Evolutionary conservation across 208 protist species (phyloP).

Genomic region (Blastocrithidia nonstop): DNA sequence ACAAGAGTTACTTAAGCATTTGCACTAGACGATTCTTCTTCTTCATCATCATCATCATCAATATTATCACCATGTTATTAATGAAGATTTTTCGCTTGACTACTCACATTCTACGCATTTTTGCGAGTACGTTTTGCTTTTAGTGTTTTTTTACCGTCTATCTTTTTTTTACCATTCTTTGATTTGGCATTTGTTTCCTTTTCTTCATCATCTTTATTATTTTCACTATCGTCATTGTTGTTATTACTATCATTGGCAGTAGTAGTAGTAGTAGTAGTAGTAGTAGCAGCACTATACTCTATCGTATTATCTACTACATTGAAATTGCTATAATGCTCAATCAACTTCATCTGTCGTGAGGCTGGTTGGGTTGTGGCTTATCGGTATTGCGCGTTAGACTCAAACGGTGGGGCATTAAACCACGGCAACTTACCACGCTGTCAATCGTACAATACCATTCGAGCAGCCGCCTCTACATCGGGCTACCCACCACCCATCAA

Average conservation of each 20-base stretch:
- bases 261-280: too few relatives aligned
- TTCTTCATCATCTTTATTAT: slow-evolving; percentile 1
- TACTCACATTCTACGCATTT: slow-evolving; percentile 16
- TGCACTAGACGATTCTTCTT: slow-evolving; percentile 28
- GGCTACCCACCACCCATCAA: slow-evolving; percentile 91
- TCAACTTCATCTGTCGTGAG: slow-evolving; percentile 74
- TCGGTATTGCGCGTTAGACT: slow-evolving; percentile 80
- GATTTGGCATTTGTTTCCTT: background rate
- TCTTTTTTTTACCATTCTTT: background rate
- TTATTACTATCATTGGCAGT: slow-evolving; percentile 2
- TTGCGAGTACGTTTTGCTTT: background rate
- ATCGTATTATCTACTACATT: slow-evolving; percentile 73
- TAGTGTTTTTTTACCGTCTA: background rate
- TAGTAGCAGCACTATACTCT: slow-evolving; percentile 9
- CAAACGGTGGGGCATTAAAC: slow-evolving; percentile 88
- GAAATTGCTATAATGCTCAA: slow-evolving; percentile 73
- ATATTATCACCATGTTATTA: too few relatives aligned
- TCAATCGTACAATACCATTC: slow-evolving; percentile 96
- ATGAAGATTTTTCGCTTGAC: too few relatives aligned
- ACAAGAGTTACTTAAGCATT: slow-evolving; percentile 15
- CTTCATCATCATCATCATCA: slow-evolving; percentile 18
- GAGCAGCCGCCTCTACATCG: slow-evolving; percentile 88
- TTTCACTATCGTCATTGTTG: background rate
- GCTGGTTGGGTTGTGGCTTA: slow-evolving; percentile 47
- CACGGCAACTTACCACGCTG: slow-evolving; percentile 94